Evolutionary conservation across 2,329 filamentous ascomycete genomes (phyloP), one percentile per base, ranked within the genome.

Genomic region (Epichloe aotearoae): DNA sequence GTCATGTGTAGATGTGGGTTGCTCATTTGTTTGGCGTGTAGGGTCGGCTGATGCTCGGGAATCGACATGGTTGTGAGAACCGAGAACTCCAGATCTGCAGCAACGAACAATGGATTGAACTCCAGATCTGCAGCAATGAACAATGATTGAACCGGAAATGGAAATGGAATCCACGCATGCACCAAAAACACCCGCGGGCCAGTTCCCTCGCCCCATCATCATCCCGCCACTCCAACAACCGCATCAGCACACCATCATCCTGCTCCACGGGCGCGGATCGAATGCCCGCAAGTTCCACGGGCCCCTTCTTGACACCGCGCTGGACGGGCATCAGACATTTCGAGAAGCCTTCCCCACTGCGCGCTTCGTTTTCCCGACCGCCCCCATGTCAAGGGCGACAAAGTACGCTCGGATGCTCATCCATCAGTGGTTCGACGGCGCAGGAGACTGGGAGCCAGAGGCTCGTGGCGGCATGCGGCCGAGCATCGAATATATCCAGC

Each of bases 281-380:
- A 68, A 60, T 47, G 69, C 66, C 1, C 39, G 58, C 5, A 65
- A 63, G 34, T 77, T 76, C 46, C 65, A 64, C 11, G 55, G 61
- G 0, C 61, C 64, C 1, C 58, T 77, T 3, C 63, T 76, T 5
- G 52, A 62, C 5, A 56, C 57, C 4, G 47, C 55, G 15, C 50
- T 64, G 41, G 23, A 44, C 19, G 19, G 38, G 39, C 39, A 34
- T 23, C 50, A 26, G 7, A 63, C 62, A 0, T 57, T 72, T n/a
- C 59, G 50, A 12, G 57, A 59, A 5, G 55, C 60, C 3, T 66
- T 76, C 10, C 67, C 71, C 0, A 54, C 71, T 46, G 66, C 70
- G 3, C 73, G 70, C 45, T 72, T 78, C 53, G 59, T 79, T 43
- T 76, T 79, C 55, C 75, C 73, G 3, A 72, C 69, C 0, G 75